These are phyloP conservation scores for Vitis hybrid DNA, from an alignment of 177 flowering plant species.

Conservation along the genomic window DNA sequence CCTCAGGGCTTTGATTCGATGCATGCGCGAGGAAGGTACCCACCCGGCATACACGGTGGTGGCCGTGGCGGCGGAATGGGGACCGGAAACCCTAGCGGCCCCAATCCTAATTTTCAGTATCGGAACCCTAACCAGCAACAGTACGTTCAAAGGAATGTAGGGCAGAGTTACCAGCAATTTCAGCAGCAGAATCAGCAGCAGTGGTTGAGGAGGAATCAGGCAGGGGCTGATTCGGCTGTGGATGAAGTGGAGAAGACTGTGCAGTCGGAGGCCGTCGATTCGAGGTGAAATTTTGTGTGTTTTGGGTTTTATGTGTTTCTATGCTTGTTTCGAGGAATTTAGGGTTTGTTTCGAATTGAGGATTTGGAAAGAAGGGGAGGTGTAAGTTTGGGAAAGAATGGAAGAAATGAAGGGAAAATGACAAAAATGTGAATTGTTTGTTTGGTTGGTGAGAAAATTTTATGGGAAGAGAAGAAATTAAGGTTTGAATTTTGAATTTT, in stretches of 20 bases:
- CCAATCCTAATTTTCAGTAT: slow-evolving; percentile 38
- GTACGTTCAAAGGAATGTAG: slow-evolving; percentile 30
- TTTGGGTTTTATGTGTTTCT: not conserved
- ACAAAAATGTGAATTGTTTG: too few relatives aligned
- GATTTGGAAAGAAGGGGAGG: too few relatives aligned
- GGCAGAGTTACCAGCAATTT: slow-evolving; percentile 22
- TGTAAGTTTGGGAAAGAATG: too few relatives aligned
- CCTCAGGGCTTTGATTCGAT: slow-evolving; percentile 13
- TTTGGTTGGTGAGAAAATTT: too few relatives aligned
- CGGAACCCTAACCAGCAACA: slow-evolving; percentile 41
- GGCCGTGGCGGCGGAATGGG: slow-evolving; percentile 42
- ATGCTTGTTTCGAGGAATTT: not conserved
- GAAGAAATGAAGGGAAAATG: too few relatives aligned
- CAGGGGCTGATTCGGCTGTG: slow-evolving; percentile 21
- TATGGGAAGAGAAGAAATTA: too few relatives aligned
- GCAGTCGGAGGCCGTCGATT: slow-evolving; percentile 46
- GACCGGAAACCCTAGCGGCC: slow-evolving; percentile 33
- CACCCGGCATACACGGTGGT: slow-evolving; percentile 60
- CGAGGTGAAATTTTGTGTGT: slow-evolving; percentile 27
- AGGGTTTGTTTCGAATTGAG: not conserved
- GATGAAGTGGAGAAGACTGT: slow-evolving; percentile 59
- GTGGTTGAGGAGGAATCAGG: slow-evolving; percentile 36
- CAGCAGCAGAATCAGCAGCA: slow-evolving; percentile 29
- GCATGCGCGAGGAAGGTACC: slow-evolving; percentile 65
- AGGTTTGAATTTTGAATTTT: too few relatives aligned